Percentiles rank a stretch among this genome's conserved stretches.
Evolutionary conservation across 164 flowering plant genomes (phyloP).

Genomic region (Stephania yunnanensis): DNA sequence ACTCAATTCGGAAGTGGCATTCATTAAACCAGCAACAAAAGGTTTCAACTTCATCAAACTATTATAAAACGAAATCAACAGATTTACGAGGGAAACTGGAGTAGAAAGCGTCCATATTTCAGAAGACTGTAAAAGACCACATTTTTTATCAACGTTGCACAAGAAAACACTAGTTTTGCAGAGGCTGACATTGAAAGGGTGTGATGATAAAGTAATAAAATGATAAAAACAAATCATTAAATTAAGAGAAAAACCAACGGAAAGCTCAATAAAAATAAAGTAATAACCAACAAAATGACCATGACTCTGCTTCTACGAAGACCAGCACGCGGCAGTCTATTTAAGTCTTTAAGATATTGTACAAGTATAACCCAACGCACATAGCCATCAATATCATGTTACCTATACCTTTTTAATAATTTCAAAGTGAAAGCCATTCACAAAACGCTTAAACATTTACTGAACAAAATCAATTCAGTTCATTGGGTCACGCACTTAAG

Average conservation of each 20-base stretch:
- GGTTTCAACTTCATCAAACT: not conserved
- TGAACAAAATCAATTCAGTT: too few species aligned
- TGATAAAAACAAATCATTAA: not conserved
- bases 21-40: not conserved
- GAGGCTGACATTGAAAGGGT: not conserved
- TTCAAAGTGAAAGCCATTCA: too few species aligned
- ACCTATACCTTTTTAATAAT: too few species aligned
- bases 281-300: not conserved
- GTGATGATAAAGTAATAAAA: conserved; percentile 35
- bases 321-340: not conserved
- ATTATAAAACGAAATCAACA: not conserved
- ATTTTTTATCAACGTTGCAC: not conserved
- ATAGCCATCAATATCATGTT: too few species aligned
- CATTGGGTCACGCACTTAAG: too few species aligned
- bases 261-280: not conserved
- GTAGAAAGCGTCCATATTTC: not conserved
- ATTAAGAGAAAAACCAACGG: not conserved
- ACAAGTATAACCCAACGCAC: too few species aligned
- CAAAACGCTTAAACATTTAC: too few species aligned
- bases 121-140: not conserved
- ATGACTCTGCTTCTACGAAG: not conserved
- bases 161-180: not conserved
- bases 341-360: too few species aligned
- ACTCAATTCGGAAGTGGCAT: not conserved
- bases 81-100: not conserved